phyloP scores from a whole-genome alignment of 495 filamentous ascomycete genomes.

The Aspergillus asperescens region DNA sequence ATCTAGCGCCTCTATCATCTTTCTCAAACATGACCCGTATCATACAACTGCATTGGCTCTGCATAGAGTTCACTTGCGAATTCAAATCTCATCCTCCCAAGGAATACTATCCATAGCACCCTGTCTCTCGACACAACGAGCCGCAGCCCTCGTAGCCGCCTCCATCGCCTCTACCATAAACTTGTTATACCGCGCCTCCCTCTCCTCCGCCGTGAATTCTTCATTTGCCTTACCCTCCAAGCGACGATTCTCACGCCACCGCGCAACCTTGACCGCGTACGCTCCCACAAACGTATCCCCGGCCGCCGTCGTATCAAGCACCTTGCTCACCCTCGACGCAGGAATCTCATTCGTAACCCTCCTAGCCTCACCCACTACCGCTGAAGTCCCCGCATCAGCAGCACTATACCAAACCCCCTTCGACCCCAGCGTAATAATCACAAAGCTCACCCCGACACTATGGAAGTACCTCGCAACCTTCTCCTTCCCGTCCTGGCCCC shows the following conservation, averaged over 20 bases:
- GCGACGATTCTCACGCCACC: slow-evolving; percentile 36
- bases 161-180: slow-evolving; percentile 57
- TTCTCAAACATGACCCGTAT: not conserved
- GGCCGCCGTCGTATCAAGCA: slow-evolving; percentile 90
- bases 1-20: not conserved
- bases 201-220: slow-evolving; percentile 38
- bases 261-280: slow-evolving; percentile 65
- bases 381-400: slow-evolving; percentile 32
- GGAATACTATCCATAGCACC: slow-evolving; percentile 90
- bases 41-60: not conserved
- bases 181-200: slow-evolving; percentile 38
- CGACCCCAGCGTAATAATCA: slow-evolving; percentile 77
- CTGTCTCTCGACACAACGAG: slow-evolving; percentile 65
- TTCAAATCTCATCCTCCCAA: slow-evolving; percentile 68
- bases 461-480: slow-evolving; percentile 57
- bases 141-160: slow-evolving; percentile 68
- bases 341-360: slow-evolving; percentile 39
- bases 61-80: no score
- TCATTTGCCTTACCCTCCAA: slow-evolving; percentile 30
- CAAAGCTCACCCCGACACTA: slow-evolving; percentile 60
- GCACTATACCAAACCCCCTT: slow-evolving; percentile 64
- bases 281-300: slow-evolving; percentile 92
- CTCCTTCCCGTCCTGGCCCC: slow-evolving; percentile 41
- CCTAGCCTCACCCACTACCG: slow-evolving; percentile 23
- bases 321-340: slow-evolving; percentile 56